Evolutionary conservation across 352 stramenopile genomes (phyloP), one percentile per base, ranked within the genome.

Genomic region (Phytophthora pinifolia): DNA sequence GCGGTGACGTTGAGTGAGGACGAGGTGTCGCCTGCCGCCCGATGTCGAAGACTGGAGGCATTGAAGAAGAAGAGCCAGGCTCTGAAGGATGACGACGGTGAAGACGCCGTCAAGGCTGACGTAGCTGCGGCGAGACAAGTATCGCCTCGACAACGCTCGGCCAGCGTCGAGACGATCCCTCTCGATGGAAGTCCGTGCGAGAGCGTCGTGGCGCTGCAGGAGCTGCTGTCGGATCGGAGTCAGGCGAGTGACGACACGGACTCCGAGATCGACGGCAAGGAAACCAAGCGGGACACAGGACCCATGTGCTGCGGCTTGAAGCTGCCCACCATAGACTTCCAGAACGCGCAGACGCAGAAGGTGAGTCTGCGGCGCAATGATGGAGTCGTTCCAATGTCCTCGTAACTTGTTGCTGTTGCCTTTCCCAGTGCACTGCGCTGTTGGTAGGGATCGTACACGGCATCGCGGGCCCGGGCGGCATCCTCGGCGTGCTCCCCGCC

Each of bases 361-460:
- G 82, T 88, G 64, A 30, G 54, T 35, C 9, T 29, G 8, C n/a
- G 5, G 12, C 29, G n/a, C 45, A 15, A 30, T 49, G 37, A 17
- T 60, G 18, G 8, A 29, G 25, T 6, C 25, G 25, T 8, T 29
- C 7, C 6, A 29, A 7, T 29, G 25, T 29, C 18, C 17, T 50
- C 14, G 18, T 62, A 41, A 49, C 42, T 27, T 54, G 39, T 43
- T 22, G 47, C 43, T 51, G 7, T 34, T 51, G 12, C 46, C 17
- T 37, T 12, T 58, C 25, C 12, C 59, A 88, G 78, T 88, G 66
- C 47, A 85, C 94, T 25, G 86, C 89, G 22, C 34, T 97, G 20
- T 42, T 88, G 14, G 82, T 95, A 33, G 92, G 92, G 35, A 92
- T 97, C 29, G 71, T 97, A 37, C 89, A 98, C 65, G 92, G 92